Base-by-base conservation (phyloP, 768 basidiomycete species). In the Phylloporus scabripes region DNA sequence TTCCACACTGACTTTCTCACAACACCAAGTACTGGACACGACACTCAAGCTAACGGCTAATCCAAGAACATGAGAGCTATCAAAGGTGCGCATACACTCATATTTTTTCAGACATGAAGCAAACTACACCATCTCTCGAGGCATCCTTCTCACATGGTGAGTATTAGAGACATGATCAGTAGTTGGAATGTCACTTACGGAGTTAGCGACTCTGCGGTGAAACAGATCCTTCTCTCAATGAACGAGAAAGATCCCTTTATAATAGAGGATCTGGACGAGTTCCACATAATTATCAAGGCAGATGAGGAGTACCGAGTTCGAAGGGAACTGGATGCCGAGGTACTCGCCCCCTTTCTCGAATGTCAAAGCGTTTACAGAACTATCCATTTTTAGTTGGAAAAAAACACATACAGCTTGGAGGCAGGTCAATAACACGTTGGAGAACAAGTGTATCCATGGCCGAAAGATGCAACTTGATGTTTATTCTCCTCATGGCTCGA, bases 191-290 rank as follows among this genome's bases (percentile, higher is more conserved):
- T 36, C 44, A 17, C 55, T 24, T n/a, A n/a, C 51, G 24, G 17
- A 14, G 4, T 21, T 59, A 92, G 91, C 61, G 91, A 93, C 64
- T 81, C 88, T 1, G 90, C 89, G 1, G 91, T 93, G 51, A 93
- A 92, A 67, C 88, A 92, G 63, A 90, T 92, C 48, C 73, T 92
- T 31, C 72, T 91, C 45, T 72, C 80, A 29, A 81, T 92, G 83
- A 87, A 92, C 62, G 87, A 92, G 60, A 83, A 78, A 60, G 74
- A 79, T 8, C 79, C 74, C 46, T 93, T 93, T 64, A 83, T 93
- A 54, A 87, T 93, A 52, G 86, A 92, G 58, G 91, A 93, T 59
- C 65, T 93, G 21, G 91, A 92, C 61, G 87, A 91, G 57, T 78
- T 81, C 53, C 88, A 92, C 67, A 60, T 93, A 2, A 80, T 92